Evolutionary conservation across 2,329 filamentous ascomycete genomes (phyloP), one percentile per base, ranked within the genome.

Genomic region (Aureobasidium melanogenum): DNA sequence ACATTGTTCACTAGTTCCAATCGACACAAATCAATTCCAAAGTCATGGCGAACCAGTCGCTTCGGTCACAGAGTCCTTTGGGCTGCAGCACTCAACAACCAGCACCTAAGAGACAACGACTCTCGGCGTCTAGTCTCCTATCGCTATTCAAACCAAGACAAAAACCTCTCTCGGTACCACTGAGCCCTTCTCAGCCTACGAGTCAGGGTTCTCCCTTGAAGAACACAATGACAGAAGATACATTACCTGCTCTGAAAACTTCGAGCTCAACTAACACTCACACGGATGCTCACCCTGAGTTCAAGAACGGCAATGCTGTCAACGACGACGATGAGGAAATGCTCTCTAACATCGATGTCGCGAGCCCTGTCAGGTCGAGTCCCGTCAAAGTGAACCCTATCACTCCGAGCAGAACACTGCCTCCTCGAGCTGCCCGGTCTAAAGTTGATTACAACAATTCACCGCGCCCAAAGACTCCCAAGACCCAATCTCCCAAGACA

Each of bases 351-450:
- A 61, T 61, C 12, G 41, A 61, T 47, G 59, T 61, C 17, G 30
- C 32, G 28, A 39, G 30, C 22, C 36, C 44, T 8, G 24, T 24
- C 38, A 44, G 46, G 28, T 30, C 34, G 5, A 26, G 30, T 26
- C 26, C 44, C 9, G 24, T 17, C 38, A 44, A 54, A 22, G 36
- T 46, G 8, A 38, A 46, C 50, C 39, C 47, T 2, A 55, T 54
- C 39, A 61, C 59, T 28, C 59, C 59, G 17, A 55, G 19, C 7
- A 52, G 59, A 41, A 26, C 39, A 19, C 63, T 72, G 22, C 70
- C 69, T 30, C 32, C 64, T 3, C 65, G 70, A 52, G 66, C 69
- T 7, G 66, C 68, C 5, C 55, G 69, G 41, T 63, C 58, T 3
- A 64, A 63, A 17, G 64, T 67, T 5, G 67, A 63, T 52, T 71